Evolutionary conservation across 1,139 yeast species (phyloP).

Genomic region (Pneumocystis wakefieldiae): DNA sequence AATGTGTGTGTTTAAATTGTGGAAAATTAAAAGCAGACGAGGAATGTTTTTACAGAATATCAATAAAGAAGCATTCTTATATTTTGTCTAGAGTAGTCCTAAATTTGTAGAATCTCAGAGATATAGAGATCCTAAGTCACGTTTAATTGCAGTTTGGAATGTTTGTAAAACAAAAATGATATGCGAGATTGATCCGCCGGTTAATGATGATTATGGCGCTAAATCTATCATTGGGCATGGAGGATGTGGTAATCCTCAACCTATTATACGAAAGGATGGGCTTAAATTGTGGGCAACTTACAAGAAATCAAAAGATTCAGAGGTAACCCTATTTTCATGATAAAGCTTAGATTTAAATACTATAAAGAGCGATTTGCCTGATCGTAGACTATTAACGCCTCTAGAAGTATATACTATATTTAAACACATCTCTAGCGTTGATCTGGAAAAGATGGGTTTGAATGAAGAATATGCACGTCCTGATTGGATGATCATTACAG

Average conservation of each 20-base stretch:
- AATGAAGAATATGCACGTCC: constrained; percentile 96
- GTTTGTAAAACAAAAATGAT: constrained; percentile 83
- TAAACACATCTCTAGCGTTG: constrained; percentile 78
- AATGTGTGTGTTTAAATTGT: constrained; percentile 96
- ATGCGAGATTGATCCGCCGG: constrained; percentile 76
- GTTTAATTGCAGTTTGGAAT: constrained; percentile 94
- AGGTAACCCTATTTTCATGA: constrained; percentile 17
- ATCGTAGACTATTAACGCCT: constrained; percentile 76
- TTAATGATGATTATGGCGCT: constrained; percentile 28
- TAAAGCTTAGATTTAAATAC: constrained; percentile 20
- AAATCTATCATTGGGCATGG: constrained; percentile 48
- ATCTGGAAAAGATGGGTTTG: constrained; percentile 69
- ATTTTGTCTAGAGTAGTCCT: constrained; percentile 32
- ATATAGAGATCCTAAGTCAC: constrained; percentile 84
- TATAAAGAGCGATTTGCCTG: constrained; percentile 63
- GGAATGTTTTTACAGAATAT: constrained; percentile 20
- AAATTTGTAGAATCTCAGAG: constrained; percentile 78
- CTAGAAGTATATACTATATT: constrained; percentile 81
- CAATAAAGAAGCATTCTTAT: background rate
- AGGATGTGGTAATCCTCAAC: constrained; percentile 97
- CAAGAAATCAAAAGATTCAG: constrained; percentile 70
- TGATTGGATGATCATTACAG: constrained; percentile 95
- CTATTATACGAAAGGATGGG: constrained; percentile 90
- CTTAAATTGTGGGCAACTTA: constrained; percentile 92
- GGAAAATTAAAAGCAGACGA: constrained; percentile 87